Percentiles rank a stretch among this genome's conserved stretches.
Conservation (phyloP, 2,329 filamentous ascomycete genomes). For the Neurospora sp. region DNA sequence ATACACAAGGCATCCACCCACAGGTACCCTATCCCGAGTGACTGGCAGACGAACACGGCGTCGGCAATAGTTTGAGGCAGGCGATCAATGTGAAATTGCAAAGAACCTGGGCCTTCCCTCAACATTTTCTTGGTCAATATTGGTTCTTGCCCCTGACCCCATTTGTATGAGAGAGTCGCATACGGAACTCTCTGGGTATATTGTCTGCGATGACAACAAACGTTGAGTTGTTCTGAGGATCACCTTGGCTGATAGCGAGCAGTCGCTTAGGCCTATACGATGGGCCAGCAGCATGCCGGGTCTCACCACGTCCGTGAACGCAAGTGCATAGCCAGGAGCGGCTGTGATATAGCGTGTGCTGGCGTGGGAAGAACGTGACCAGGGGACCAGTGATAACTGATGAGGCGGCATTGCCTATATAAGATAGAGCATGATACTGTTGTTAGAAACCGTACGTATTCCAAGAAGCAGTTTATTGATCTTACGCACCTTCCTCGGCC, state of each 20-base stretch:
- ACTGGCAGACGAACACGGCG: neutral
- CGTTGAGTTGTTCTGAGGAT: neutral
- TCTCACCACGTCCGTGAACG: neutral
- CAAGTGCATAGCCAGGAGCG: neutral
- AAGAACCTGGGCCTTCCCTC: neutral
- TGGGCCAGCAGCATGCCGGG: neutral
- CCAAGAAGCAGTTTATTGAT: neutral
- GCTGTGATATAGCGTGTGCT: neutral
- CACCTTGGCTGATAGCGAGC: neutral
- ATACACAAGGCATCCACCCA: neutral
- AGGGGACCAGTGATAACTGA: neutral
- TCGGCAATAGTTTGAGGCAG: neutral
- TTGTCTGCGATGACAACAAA: neutral
- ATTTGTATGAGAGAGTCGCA: neutral
- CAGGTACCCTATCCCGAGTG: neutral
- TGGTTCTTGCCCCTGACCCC: neutral
- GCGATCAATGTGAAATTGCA: neutral
- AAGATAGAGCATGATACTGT: neutral
- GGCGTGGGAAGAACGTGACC: neutral
- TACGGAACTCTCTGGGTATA: neutral
- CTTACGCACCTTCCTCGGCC: neutral
- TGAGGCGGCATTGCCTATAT: neutral
- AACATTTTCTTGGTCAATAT: neutral
- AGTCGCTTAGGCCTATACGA: neutral
- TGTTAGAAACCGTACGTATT: neutral